Conservation (phyloP, 1,139 yeast genomes). For the Taiozyma sp. region DNA sequence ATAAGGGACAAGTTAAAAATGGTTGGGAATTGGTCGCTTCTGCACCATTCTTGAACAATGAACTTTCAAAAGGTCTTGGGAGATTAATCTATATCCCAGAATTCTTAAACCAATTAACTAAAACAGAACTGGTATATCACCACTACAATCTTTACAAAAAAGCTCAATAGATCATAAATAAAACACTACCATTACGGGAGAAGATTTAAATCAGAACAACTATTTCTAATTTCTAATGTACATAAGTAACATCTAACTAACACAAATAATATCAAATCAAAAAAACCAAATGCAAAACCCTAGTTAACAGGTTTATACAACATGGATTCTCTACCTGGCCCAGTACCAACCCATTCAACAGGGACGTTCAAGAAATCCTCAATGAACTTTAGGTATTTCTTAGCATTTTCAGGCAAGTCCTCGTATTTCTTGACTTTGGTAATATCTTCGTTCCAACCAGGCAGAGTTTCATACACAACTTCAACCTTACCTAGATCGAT, state of each 20-base stretch:
- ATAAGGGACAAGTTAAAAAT: slow-evolving; percentile 8
- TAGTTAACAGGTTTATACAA: slow-evolving; percentile 29
- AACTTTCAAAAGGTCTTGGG: slow-evolving; percentile 40
- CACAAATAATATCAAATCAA: background rate
- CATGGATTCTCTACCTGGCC: slow-evolving; percentile 93
- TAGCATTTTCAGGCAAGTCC: slow-evolving; percentile 84
- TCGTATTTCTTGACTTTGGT: slow-evolving; percentile 62
- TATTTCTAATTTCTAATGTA: background rate
- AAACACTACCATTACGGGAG: background rate
- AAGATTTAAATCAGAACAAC: background rate
- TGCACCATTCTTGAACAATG: slow-evolving; percentile 42
- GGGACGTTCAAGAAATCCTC: slow-evolving; percentile 83
- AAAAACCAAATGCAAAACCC: background rate
- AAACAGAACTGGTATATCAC: slow-evolving; percentile 36
- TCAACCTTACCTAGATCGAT: slow-evolving; percentile 77
- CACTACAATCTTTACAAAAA: slow-evolving; percentile 38
- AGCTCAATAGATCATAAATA: background rate
- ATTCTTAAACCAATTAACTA: slow-evolving; percentile 23
- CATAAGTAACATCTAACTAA: background rate
- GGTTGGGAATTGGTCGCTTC: slow-evolving; percentile 43
- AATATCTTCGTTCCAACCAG: slow-evolving; percentile 92
- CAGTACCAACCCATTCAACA: slow-evolving; percentile 97
- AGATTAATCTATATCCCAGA: slow-evolving; percentile 42
- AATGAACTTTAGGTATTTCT: slow-evolving; percentile 74
- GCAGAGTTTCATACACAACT: slow-evolving; percentile 82